Base-by-base conservation (phyloP, 202 grass and related monocot species). In the Tripidium arundinaceum region DNA sequence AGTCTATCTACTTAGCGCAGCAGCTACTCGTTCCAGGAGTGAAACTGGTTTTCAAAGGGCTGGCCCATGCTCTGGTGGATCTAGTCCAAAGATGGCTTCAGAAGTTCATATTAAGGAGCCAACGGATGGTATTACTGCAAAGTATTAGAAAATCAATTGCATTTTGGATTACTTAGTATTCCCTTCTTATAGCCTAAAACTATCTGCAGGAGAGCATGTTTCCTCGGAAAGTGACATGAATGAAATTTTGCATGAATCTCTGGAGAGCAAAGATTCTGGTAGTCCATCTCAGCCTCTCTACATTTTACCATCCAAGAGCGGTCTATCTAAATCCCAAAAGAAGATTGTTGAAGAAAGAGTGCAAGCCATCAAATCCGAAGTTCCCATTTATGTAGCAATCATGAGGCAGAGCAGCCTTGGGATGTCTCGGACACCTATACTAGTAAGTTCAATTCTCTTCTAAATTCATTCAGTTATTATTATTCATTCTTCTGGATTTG, bases 371-470 rank as follows among this genome's bases (percentile, higher is more conserved):
- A 41, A 45, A 68, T 80, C 70, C 1, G 3, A 80, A 55, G 19
- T 70, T 70, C 81, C 81, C 11, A 55, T 88, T 65, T 84, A 63
- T 34, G 76, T 84, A 34, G 54, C 70, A 57, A 62, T 76, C 21
- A 70, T 84, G 86, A 84, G 62, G 14, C 75, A 43, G 13, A 43
- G 12, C 69, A 80, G 42, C 37, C 11, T 57, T 74, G 77, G 77
- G 14, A 9, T 4, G 6, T 3, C 16, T 33, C 19, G 14, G 15
- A 60, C 7, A 57, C 8, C 52, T 57, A 4, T 3, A 12, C 62
- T 80, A 27, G 81, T 88, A 88, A 84, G 71, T 16, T 26, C 7
- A 47, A 25, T 11, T 40, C 19, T 6, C 6, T 42, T 31, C n/a
- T n/a, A 22, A 55, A 24, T 0, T 57, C 52, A 22, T 50, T 46